phyloP scores from a whole-genome alignment of 2,329 filamentous ascomycete species.

The Colletotrichum gloeosporioides region DNA sequence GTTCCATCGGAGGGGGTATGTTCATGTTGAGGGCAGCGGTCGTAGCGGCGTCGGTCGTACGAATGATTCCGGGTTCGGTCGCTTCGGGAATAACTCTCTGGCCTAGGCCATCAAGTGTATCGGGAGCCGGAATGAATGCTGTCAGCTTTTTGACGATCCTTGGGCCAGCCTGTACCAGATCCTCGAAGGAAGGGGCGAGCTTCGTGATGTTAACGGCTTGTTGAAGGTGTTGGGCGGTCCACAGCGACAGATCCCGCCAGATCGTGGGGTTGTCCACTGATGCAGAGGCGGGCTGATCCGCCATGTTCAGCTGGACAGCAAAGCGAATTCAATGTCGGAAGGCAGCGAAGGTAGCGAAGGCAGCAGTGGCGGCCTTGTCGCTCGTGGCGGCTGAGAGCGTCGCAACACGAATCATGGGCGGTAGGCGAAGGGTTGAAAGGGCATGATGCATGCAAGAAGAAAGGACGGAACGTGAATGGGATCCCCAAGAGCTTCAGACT shows the following conservation, averaged over 20 bases:
- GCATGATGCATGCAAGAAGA: slow-evolving; percentile 2
- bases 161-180: slow-evolving; percentile 72
- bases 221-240: slow-evolving; percentile 50
- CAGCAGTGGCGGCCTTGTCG: slow-evolving; percentile 3
- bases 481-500: neutral
- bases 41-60: slow-evolving; percentile 49
- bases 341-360: neutral
- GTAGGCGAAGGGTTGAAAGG: neutral
- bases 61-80: slow-evolving; percentile 46
- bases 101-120: slow-evolving; percentile 65
- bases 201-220: slow-evolving; percentile 60
- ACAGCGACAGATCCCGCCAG: slow-evolving; percentile 61
- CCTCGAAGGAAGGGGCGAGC: slow-evolving; percentile 69
- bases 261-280: slow-evolving; percentile 43
- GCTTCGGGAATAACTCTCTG: slow-evolving; percentile 66
- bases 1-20: neutral
- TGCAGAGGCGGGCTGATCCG: neutral
- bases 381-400: slow-evolving; percentile 10
- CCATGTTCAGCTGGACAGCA: slow-evolving; percentile 5
- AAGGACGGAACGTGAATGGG: neutral
- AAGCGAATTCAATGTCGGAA: neutral
- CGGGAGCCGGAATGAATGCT: slow-evolving; percentile 64
- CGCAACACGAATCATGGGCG: slow-evolving; percentile 11
- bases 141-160: slow-evolving; percentile 73
- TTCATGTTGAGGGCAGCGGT: slow-evolving; percentile 38